These are phyloP conservation scores for Gigaspora rosea DNA, from an alignment of 192 early-diverging fungal genomes.

Conservation along the genomic window DNA sequence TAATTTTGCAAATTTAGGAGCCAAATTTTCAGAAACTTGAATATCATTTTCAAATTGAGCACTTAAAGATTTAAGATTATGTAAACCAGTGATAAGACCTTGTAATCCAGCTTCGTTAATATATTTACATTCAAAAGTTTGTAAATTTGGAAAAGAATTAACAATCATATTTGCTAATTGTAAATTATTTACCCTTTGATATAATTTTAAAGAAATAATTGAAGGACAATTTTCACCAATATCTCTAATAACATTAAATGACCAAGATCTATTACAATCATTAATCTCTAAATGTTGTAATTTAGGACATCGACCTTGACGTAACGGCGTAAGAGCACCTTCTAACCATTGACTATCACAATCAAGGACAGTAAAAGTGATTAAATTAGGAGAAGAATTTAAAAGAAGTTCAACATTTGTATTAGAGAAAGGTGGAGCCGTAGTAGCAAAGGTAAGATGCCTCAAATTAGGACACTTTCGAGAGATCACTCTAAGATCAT, in stretches of 20 bases:
- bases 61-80: constrained; percentile 5
- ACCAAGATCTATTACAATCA: constrained; percentile 10
- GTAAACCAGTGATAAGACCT: constrained; percentile 1
- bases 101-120: constrained; percentile 11
- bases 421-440: neutral
- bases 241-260: neutral
- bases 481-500: constrained; percentile 8
- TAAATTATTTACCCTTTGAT: neutral
- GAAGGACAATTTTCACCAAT: neutral
- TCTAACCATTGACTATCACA: constrained; percentile 16
- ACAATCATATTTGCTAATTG: neutral
- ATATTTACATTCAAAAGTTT: constrained; percentile 16
- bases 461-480: constrained; percentile 13
- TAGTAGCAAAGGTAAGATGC: neutral
- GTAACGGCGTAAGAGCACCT: neutral
- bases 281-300: constrained; percentile 15
- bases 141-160: constrained; percentile 16
- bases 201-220: constrained; percentile 16
- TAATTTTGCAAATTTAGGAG: neutral
- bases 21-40: neutral
- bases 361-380: neutral
- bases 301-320: constrained; percentile 7
- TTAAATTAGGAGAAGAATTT: neutral
- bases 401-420: neutral
- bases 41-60: constrained; percentile 17